Percentiles rank a stretch among this genome's conserved stretches.
Evolutionary conservation across 2,329 filamentous ascomycete species (phyloP).

Genomic region (Fusarium sp.): DNA sequence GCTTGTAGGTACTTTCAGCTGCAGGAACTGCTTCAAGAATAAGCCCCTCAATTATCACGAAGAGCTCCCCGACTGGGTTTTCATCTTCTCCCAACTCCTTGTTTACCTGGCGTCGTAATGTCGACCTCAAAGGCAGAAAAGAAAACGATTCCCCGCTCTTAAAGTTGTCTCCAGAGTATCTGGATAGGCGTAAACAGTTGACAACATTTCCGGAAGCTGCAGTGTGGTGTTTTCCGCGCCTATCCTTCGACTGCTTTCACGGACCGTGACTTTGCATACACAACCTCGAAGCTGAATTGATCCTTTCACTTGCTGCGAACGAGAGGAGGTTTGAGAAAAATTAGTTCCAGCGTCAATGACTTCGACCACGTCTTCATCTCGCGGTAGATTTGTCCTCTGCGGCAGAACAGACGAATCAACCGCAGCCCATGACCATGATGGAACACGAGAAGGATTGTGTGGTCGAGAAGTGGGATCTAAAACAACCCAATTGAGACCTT

Average conservation of each 20-base stretch:
- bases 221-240: fast-evolving
- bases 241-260: background rate
- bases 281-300: background rate
- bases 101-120: background rate
- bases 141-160: background rate
- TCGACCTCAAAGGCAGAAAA: background rate
- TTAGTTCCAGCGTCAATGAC: background rate
- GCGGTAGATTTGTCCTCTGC: background rate
- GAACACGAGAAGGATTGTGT: background rate
- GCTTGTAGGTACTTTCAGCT: background rate
- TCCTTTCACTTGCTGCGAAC: background rate
- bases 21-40: background rate
- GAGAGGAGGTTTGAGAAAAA: background rate
- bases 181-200: background rate
- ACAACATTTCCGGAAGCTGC: background rate
- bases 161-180: background rate
- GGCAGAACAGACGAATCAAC: background rate
- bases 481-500: background rate
- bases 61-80: background rate
- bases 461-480: background rate
- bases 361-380: background rate
- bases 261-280: background rate
- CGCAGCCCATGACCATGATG: background rate
- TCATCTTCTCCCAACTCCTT: too few species aligned
- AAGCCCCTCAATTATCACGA: background rate